These are phyloP conservation scores for Rhipidocladum racemiflorum DNA, from an alignment of 176 grass and related monocot genomes.

Conservation along the genomic window DNA sequence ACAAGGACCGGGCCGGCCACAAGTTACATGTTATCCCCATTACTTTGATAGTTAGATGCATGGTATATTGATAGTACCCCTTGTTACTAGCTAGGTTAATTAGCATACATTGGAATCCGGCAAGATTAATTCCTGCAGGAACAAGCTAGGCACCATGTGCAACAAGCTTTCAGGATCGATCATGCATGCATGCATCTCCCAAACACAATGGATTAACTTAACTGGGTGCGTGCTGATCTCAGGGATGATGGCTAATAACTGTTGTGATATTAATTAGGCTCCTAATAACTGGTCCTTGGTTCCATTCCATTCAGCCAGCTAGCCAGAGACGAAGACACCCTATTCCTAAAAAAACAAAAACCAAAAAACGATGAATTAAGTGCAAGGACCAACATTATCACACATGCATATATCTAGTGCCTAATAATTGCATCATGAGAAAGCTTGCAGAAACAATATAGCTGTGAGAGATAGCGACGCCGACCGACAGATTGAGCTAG, in stretches of 20 bases:
- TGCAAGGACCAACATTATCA: neutral
- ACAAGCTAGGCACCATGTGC: neutral
- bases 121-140: neutral
- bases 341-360: neutral
- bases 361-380: neutral
- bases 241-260: neutral
- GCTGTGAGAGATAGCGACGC: neutral
- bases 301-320: neutral
- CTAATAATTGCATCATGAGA: neutral
- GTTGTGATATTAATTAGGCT: neutral
- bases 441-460: neutral
- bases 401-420: neutral
- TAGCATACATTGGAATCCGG: neutral
- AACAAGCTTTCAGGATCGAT: neutral
- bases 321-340: neutral
- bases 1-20: neutral
- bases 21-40: constrained; percentile 2
- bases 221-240: neutral
- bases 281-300: neutral
- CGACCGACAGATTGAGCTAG: neutral
- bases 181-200: neutral
- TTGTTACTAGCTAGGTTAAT: neutral
- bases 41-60: neutral
- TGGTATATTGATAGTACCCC: neutral
- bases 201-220: neutral